Percentiles rank a stretch among this genome's conserved stretches.
phyloP scores from a whole-genome alignment of 2,329 filamentous ascomycete genomes.

The Harringtonia lauricola region DNA sequence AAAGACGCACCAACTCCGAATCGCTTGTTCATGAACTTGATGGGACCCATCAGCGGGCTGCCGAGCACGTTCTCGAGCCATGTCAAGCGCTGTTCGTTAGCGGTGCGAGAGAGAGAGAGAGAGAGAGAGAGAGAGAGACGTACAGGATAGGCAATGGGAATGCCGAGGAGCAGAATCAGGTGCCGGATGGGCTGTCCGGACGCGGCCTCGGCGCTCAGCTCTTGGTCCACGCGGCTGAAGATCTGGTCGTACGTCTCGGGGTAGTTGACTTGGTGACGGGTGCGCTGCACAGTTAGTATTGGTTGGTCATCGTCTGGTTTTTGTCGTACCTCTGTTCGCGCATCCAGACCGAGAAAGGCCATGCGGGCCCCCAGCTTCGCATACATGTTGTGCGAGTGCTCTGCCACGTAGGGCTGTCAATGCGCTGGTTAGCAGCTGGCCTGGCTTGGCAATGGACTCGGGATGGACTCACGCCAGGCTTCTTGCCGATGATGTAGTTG shows the following conservation, averaged over 20 bases:
- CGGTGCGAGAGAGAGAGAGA: constrained; percentile 1
- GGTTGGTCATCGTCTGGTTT: too few relatives aligned
- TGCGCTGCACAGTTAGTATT: constrained; percentile 55
- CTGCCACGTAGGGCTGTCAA: constrained; percentile 80
- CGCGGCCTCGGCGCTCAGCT: constrained; percentile 57
- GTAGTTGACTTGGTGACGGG: constrained; percentile 89
- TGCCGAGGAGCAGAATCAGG: constrained; percentile 75
- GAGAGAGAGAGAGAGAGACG: constrained; percentile 13
- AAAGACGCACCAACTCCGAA: constrained; percentile 53
- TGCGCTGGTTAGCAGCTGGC: constrained; percentile 29
- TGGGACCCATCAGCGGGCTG: constrained; percentile 76
- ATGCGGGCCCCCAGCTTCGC: constrained; percentile 72
- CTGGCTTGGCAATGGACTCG: too few relatives aligned
- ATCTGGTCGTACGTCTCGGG: constrained; percentile 80
- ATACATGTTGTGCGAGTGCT: constrained; percentile 80
- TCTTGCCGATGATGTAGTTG: constrained; percentile 68
- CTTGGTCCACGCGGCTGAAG: constrained; percentile 59
- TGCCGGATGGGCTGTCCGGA: constrained; percentile 74
- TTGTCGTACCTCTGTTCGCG: constrained; percentile 69
- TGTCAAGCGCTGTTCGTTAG: constrained; percentile 56
- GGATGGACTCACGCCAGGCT: constrained; percentile 61
- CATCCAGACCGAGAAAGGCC: constrained; percentile 81
- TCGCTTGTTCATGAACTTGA: constrained; percentile 81
- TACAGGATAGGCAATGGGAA: constrained; percentile 76
- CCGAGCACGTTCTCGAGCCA: constrained; percentile 91